Base-by-base conservation (phyloP, 2,329 filamentous ascomycete species). In the Verticillium nubilum region DNA sequence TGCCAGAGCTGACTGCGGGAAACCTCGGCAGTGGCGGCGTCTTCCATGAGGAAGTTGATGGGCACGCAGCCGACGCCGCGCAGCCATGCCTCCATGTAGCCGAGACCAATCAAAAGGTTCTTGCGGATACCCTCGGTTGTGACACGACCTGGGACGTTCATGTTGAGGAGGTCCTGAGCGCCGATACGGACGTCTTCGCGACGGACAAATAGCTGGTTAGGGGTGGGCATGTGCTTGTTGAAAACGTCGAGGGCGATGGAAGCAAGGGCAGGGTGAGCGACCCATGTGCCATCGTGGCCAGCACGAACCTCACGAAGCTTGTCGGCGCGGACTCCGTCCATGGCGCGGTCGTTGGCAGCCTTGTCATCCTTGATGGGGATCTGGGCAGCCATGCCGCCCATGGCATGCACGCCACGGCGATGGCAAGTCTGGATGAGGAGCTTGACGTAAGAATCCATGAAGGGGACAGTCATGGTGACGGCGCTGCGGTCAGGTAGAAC, bases 71-170 rank as follows among this genome's bases (percentile, higher is more conserved):
- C 95, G 25, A 98, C 85, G 33, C 94, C 95, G 63, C 93, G 89
- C 62, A 98, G 82, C 95, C 95, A 99, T 63, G 92, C 95, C 78
- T 99, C 95, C 94, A 98, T 99, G 79, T 99, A 99, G 57, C 90
- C 90, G 5, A 99, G 86, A 42, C 94, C 95, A 66, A 99, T 98
- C 78, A 92, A 94, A 65, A 99, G 82, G 80, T 98, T 99, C 87
- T 97, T 97, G 72, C 91, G 87, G 79, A 99, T 97, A 60, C 95
- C 95, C 5, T 88, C 92, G 76, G 98, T 94, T 67, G 94, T 97
- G 73, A 99, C 84, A 73, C 86, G 84, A 27, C 95, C 95, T 6
- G 94, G 92, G 1, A 98, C 90, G 70, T 98, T 98, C 90, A 97
- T 98, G 84, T 98, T 98, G 61, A 98, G 85, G 58, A 99, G 84